phyloP scores from a whole-genome alignment of 768 basidiomycete species.

The Lactifluus pinguis region DNA sequence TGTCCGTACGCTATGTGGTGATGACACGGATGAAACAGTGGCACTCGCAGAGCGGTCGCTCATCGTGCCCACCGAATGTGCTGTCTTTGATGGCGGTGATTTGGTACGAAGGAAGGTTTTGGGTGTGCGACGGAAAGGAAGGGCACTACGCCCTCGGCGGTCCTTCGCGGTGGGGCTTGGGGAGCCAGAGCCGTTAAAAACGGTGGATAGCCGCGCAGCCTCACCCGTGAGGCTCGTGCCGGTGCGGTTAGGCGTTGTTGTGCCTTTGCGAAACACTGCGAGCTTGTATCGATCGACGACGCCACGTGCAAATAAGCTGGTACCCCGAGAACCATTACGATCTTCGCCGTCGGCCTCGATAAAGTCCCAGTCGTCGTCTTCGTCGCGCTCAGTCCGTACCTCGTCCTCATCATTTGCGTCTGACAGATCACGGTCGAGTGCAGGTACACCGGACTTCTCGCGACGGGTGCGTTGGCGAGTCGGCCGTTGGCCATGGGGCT shows the following conservation, averaged over 20 bases:
- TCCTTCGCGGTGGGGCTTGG: constrained; percentile 44
- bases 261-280: constrained; percentile 78
- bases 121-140: constrained; percentile 66
- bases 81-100: constrained; percentile 46
- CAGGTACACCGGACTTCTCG: constrained; percentile 78
- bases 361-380: constrained; percentile 89
- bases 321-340: constrained; percentile 68
- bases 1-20: constrained; percentile 42
- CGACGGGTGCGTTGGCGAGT: constrained; percentile 38
- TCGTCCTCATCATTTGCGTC: constrained; percentile 41
- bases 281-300: constrained; percentile 83
- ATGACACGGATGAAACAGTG: constrained; percentile 39
- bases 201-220: constrained; percentile 20
- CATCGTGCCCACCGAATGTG: constrained; percentile 24
- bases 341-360: constrained; percentile 77
- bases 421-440: constrained; percentile 63
- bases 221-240: constrained; percentile 54
- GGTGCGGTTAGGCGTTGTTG: constrained; percentile 51
- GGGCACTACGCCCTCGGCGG: constrained; percentile 58
- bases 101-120: constrained; percentile 66
- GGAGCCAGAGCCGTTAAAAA: constrained; percentile 33
- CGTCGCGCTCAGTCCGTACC: constrained; percentile 37
- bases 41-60: constrained; percentile 40
- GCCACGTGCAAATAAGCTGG: constrained; percentile 82
- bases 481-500: constrained; percentile 19